These are phyloP conservation scores for Erysimum cheiranthoides DNA, from an alignment of 345 rosid genomes.

Conservation along the genomic window DNA sequence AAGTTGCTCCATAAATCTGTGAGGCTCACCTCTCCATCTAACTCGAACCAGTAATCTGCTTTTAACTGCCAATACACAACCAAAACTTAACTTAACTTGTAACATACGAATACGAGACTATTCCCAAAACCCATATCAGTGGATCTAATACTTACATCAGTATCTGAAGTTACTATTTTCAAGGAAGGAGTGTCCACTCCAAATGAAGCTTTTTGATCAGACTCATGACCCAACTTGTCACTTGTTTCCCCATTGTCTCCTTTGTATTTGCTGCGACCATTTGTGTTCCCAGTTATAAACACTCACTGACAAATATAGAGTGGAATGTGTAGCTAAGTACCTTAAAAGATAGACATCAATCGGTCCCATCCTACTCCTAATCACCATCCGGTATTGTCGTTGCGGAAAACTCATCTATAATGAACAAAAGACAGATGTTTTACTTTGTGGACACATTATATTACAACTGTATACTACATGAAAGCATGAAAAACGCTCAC, in stretches of 20 bases:
- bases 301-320: constrained; percentile 3
- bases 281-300: constrained; percentile 18
- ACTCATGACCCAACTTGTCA: constrained; percentile 27
- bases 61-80: constrained; percentile 49
- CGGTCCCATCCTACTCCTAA: constrained; percentile 73
- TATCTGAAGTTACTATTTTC: constrained; percentile 62
- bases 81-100: constrained; percentile 10
- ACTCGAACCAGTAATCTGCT: constrained; percentile 76
- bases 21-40: constrained; percentile 58
- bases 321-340: constrained; percentile 44
- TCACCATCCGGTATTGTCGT: constrained; percentile 65
- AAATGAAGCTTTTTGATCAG: constrained; percentile 32
- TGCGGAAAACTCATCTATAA: constrained; percentile 56
- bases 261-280: constrained; percentile 58
- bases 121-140: not conserved
- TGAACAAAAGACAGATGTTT: constrained; percentile 25
- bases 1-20: constrained; percentile 63
- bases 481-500: constrained; percentile 37
- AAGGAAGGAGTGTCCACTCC: constrained; percentile 51
- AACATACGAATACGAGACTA: not conserved
- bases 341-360: constrained; percentile 69
- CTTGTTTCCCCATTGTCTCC: constrained; percentile 48
- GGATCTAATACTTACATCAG: constrained; percentile 54
- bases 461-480: not conserved
- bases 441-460: constrained; percentile 16